These are phyloP conservation scores for Neurospora sp. DNA, from an alignment of 495 filamentous ascomycete species.

Conservation along the genomic window DNA sequence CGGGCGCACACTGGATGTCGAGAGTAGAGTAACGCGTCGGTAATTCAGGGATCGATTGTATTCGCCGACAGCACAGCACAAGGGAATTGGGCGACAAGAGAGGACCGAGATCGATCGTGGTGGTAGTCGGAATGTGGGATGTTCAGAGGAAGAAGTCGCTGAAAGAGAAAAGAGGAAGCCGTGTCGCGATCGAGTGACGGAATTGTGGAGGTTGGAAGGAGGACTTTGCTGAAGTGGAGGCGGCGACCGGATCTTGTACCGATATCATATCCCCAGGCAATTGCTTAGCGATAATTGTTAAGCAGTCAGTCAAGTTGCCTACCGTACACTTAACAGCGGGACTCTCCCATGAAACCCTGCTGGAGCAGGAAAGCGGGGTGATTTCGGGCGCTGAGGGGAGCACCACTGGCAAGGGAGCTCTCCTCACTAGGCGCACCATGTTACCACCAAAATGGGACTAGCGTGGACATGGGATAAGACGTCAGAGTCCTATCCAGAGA, in stretches of 20 bases:
- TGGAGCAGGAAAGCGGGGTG: not conserved
- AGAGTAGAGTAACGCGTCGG: not conserved
- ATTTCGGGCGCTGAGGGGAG: not conserved
- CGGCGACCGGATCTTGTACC: not conserved
- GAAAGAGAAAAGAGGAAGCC: not conserved
- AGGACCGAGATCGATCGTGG: not conserved
- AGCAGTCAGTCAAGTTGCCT: not conserved
- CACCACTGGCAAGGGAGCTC: not conserved
- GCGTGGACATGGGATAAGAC: not conserved
- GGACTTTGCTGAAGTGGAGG: conserved; percentile 17
- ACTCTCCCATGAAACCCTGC: not conserved
- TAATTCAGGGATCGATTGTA: not conserved
- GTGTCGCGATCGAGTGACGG: conserved; percentile 12
- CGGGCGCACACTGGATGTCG: not conserved
- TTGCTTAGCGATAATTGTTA: not conserved
- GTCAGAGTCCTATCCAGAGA: not conserved
- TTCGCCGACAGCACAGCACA: not conserved
- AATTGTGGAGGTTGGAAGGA: conserved; percentile 23
- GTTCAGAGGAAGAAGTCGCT: not conserved
- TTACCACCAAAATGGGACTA: not conserved
- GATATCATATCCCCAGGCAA: not conserved
- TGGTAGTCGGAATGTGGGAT: not conserved
- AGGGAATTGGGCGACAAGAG: not conserved
- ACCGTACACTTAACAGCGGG: not conserved
- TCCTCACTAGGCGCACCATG: not conserved